These are phyloP conservation scores for Tolypocladium sp. DNA, from an alignment of 2,329 filamentous ascomycete species.

Conservation along the genomic window DNA sequence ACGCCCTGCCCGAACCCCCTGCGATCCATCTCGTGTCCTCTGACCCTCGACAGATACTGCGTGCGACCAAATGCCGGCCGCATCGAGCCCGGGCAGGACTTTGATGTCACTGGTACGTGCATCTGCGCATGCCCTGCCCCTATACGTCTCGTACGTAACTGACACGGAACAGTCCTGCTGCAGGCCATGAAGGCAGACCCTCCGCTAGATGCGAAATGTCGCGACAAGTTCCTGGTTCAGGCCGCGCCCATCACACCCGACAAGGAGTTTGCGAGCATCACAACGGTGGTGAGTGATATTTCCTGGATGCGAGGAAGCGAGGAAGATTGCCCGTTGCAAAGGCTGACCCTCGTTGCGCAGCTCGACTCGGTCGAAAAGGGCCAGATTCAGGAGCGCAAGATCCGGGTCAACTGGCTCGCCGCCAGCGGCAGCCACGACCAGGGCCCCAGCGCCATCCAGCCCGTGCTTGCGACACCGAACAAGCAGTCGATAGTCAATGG, in stretches of 20 bases:
- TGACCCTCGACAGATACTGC: constrained; percentile 63
- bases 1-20: constrained; percentile 30
- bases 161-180: constrained; percentile 60
- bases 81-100: constrained; percentile 80
- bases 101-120: constrained; percentile 79
- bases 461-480: constrained; percentile 27
- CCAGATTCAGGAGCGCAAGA: constrained; percentile 86
- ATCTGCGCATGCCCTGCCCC: neutral
- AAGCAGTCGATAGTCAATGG: constrained; percentile 29
- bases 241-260: constrained; percentile 76
- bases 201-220: constrained; percentile 75
- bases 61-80: constrained; percentile 94
- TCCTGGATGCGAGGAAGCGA: neutral
- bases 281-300: constrained; percentile 60
- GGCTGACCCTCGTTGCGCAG: constrained; percentile 30
- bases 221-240: constrained; percentile 96
- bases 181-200: constrained; percentile 98
- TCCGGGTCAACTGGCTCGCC: constrained; percentile 77
- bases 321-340: no score
- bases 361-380: constrained; percentile 74
- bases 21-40: constrained; percentile 6
- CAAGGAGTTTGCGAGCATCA: constrained; percentile 73
- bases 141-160: constrained; percentile 3
- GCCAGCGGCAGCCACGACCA: constrained; percentile 38
- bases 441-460: constrained; percentile 7